Percentiles rank a stretch among this genome's conserved stretches.
Conservation (phyloP, 371 early-diverging fungal species). For the Gilbertella persicaria region DNA sequence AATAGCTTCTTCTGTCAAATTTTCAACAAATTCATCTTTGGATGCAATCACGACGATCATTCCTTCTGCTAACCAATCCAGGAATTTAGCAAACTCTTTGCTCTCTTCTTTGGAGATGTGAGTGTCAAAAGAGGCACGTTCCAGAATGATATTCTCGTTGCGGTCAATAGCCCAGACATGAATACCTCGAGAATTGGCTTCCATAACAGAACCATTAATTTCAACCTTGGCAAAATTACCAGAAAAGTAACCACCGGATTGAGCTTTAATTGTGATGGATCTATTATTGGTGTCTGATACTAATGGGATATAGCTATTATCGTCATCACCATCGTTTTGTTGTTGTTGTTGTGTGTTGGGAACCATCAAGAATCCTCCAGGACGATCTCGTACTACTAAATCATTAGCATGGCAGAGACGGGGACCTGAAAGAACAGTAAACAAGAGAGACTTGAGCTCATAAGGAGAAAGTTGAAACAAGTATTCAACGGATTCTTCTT, state of each 20-base stretch:
- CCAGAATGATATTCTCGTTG: constrained; percentile 60
- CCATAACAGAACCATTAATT: constrained; percentile 60
- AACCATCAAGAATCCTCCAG: constrained; percentile 39
- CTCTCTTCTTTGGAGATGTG: constrained; percentile 69
- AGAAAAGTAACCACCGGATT: constrained; percentile 72
- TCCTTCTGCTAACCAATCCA: constrained; percentile 65
- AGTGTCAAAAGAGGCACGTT: constrained; percentile 75
- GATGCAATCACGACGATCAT: constrained; percentile 68
- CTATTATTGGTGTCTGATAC: not conserved
- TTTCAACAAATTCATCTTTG: constrained; percentile 76
- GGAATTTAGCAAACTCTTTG: constrained; percentile 63
- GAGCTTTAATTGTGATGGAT: constrained; percentile 47
- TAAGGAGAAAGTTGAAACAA: constrained; percentile 80
- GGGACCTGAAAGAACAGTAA: constrained; percentile 72
- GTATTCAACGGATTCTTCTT: constrained; percentile 77
- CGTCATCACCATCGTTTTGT: not conserved
- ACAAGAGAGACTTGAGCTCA: constrained; percentile 73
- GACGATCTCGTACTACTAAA: constrained; percentile 44
- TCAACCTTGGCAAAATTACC: constrained; percentile 75
- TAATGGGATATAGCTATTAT: constrained; percentile 18
- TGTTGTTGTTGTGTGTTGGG: not conserved
- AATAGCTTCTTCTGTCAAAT: constrained; percentile 59
- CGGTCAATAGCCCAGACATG: constrained; percentile 74
- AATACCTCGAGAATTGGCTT: constrained; percentile 70
- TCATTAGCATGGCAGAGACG: constrained; percentile 38